phyloP scores from a whole-genome alignment of 2,329 filamentous ascomycete genomes.

The Lachnellula subtilissima region DNA sequence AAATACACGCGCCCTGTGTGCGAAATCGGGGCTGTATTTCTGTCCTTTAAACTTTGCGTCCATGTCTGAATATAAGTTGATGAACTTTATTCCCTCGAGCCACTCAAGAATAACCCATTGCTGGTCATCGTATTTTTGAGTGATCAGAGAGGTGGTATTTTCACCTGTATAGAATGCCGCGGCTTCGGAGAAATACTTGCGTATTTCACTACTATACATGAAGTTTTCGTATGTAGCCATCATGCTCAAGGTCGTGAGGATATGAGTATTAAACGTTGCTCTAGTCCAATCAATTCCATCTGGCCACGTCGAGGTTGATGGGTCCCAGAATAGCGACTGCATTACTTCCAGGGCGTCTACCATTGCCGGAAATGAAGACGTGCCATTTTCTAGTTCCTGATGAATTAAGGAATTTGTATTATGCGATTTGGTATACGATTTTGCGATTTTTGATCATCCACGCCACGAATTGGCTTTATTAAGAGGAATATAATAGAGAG shows the following conservation, averaged over 20 bases:
- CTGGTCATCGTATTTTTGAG: constrained; percentile 87
- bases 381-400: too few relatives aligned
- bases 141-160: constrained; percentile 67
- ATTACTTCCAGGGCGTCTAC: constrained; percentile 66
- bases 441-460: too few relatives aligned
- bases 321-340: constrained; percentile 71
- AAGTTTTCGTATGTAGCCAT: constrained; percentile 71
- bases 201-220: constrained; percentile 50
- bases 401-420: too few relatives aligned
- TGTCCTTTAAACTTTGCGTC: constrained; percentile 68
- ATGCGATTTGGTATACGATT: too few relatives aligned
- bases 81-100: constrained; percentile 77
- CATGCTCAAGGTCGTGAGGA: constrained; percentile 71
- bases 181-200: constrained; percentile 67
- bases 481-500: too few relatives aligned
- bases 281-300: constrained; percentile 88
- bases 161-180: constrained; percentile 82
- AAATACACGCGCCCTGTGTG: constrained; percentile 78
- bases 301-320: constrained; percentile 73
- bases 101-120: constrained; percentile 92
- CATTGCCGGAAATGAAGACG: constrained; percentile 16
- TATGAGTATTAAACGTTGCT: constrained; percentile 74
- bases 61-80: constrained; percentile 60
- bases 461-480: too few relatives aligned
- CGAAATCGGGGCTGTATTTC: constrained; percentile 70